Percentiles rank a stretch among this genome's conserved stretches.
These are phyloP conservation scores for Halophytophthora batemanensis DNA, from an alignment of 352 stramenopile genomes.

Conservation along the genomic window DNA sequence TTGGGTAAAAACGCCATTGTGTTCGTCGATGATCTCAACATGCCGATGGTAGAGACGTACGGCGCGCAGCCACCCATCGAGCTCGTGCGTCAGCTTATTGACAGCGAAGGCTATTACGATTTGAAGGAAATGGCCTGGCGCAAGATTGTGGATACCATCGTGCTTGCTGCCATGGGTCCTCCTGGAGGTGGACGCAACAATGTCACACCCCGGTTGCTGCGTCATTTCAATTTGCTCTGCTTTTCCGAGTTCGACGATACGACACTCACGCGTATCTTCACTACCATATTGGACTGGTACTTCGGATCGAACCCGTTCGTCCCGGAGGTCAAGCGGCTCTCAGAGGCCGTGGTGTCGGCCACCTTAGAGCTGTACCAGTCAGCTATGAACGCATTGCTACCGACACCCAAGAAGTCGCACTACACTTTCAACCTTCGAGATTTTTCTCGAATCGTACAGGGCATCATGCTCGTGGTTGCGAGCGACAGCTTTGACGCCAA, in stretches of 20 bases:
- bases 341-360: conserved; percentile 79
- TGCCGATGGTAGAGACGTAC: conserved; percentile 94
- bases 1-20: conserved; percentile 84
- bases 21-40: conserved; percentile 95
- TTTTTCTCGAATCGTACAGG: conserved; percentile 92
- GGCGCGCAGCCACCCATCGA: conserved; percentile 92
- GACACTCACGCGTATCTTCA: conserved; percentile 93
- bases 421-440: conserved; percentile 96
- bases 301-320: conserved; percentile 67
- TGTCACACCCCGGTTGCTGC: conserved; percentile 88
- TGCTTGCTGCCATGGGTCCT: conserved; percentile 90
- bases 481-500: conserved; percentile 81
- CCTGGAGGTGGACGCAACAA: conserved; percentile 88
- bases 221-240: conserved; percentile 93
- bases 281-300: conserved; percentile 88
- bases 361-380: conserved; percentile 91
- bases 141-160: conserved; percentile 89
- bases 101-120: conserved; percentile 91
- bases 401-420: conserved; percentile 93
- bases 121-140: conserved; percentile 92
- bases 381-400: conserved; percentile 81
- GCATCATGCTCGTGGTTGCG: conserved; percentile 88
- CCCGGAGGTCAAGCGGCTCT: conserved; percentile 66
- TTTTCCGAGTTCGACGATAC: conserved; percentile 93
- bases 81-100: conserved; percentile 89